A percentile compares a stretch with the other conserved stretches of the same genome.
Conservation (phyloP, 2,329 filamentous ascomycete genomes). For the Botryotinia calthae region DNA sequence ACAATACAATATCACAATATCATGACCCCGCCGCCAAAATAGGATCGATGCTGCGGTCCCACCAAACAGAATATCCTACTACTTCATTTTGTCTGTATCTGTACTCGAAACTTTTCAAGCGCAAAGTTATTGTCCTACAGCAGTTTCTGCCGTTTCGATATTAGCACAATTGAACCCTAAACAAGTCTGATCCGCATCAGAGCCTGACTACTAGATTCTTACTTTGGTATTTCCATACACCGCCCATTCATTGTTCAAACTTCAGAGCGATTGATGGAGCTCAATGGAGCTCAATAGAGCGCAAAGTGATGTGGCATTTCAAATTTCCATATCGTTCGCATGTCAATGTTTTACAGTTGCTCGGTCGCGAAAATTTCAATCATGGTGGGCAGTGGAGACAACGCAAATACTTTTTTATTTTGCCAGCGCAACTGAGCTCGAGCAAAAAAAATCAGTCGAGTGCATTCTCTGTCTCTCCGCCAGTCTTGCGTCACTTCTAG, state of each 20-base stretch:
- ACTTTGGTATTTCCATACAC: neutral
- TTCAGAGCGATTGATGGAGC: neutral
- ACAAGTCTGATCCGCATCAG: neutral
- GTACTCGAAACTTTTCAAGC: neutral
- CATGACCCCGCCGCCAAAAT: neutral
- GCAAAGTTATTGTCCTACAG: neutral
- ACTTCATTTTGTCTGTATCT: neutral
- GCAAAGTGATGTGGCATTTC: constrained; percentile 2
- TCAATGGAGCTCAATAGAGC: neutral
- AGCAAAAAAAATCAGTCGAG: neutral
- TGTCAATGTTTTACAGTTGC: neutral
- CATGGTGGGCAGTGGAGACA: neutral
- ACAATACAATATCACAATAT: too few relatives aligned
- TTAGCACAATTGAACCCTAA: neutral
- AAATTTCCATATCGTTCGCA: neutral
- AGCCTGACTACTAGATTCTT: neutral
- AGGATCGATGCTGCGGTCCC: neutral
- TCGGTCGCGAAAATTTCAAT: neutral
- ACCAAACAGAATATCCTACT: neutral
- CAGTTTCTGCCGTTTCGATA: neutral
- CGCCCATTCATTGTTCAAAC: neutral
- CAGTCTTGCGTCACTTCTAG: neutral
- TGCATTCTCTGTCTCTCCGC: neutral
- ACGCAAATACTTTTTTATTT: neutral
- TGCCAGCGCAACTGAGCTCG: constrained; percentile 3